A percentile compares a stretch with the other conserved stretches of the same genome.
phyloP scores from a whole-genome alignment of 2,329 filamentous ascomycete genomes.

The Xylaria sp. region DNA sequence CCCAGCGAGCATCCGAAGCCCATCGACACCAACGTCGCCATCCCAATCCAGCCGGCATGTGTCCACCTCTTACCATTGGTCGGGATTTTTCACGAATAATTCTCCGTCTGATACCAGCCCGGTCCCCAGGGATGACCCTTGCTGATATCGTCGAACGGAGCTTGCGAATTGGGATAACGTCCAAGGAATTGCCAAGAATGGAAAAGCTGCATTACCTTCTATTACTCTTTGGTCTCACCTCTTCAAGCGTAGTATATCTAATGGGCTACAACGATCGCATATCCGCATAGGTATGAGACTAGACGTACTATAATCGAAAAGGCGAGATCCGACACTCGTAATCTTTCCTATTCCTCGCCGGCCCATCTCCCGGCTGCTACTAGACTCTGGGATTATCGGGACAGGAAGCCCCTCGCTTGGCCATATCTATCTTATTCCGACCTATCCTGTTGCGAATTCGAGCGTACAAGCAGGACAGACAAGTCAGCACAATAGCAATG shows the following conservation, averaged over 20 bases:
- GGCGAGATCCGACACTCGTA: constrained; percentile 21
- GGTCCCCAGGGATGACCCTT: constrained; percentile 37
- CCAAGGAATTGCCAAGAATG: constrained; percentile 39
- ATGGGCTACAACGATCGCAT: constrained; percentile 1
- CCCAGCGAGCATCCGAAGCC: constrained; percentile 9
- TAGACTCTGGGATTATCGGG: constrained; percentile 11
- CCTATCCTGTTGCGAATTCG: background rate
- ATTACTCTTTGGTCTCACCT: constrained; percentile 17
- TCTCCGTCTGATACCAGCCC: constrained; percentile 46
- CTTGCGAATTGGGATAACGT: constrained; percentile 32
- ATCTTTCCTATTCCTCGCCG: constrained; percentile 38
- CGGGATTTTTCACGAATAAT: constrained; percentile 42
- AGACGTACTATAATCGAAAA: constrained; percentile 16
- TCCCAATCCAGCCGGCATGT: constrained; percentile 37
- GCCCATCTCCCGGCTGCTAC: constrained; percentile 38
- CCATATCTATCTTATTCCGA: background rate
- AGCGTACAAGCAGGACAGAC: background rate
- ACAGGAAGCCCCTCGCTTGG: constrained; percentile 10
- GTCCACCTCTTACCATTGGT: constrained; percentile 41
- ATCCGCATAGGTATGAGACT: constrained; percentile 19
- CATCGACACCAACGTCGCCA: background rate
- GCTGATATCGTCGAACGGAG: constrained; percentile 30
- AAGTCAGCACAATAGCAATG: constrained; percentile 3
- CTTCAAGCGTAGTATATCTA: constrained; percentile 6
- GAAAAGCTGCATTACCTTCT: constrained; percentile 32